Evolutionary conservation across 2,329 filamentous ascomycete species (phyloP), one percentile per base, ranked within the genome.

Genomic region (Aphanocladium album): DNA sequence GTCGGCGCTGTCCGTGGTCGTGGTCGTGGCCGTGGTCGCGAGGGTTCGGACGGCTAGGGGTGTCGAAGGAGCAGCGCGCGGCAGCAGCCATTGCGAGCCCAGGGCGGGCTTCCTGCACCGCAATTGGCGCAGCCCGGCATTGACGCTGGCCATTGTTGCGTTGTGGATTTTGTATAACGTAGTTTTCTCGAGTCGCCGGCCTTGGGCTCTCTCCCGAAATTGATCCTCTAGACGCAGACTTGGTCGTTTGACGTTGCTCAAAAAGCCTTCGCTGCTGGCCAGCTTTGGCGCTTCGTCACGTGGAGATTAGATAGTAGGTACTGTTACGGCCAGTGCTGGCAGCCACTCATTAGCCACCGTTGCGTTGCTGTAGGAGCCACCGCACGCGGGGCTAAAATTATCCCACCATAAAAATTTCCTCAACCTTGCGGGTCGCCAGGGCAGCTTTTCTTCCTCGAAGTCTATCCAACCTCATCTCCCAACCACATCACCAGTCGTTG

Each of bases 81-180:
- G n/a, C n/a, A n/a, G 68, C 61, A 67, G 66, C 67, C 68, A 72
- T 69, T 72, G 73, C 41, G 67, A 60, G 57, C 62, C 68, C 37
- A 66, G 57, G 46, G 71, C 61, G 60, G 71, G 69, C 62, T 70
- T 67, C 53, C 70, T 65, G 64, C 73, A 76, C 66, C 69, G 68
- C 16, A 77, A 54, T 47, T 74, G 72, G 68, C 74, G 71, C 49
- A 77, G 61, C 57, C 72, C 67, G 57, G 66, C 71, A 57, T 71
- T 64, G 41, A 76, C 62, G 39, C 69, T 70, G 51, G 73, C 70
- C 76, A 77, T 77, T 60, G 50, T 69, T 62, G 62, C 65, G 61
- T 63, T 56, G 62, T 43, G 35, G 3, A 47, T 35, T 27, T 21
- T 21, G 21, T n/a, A n/a, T 25, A 14, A 41, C 41, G 19, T 33